These are phyloP conservation scores for Boletus edulis DNA, from an alignment of 768 basidiomycete species.

Conservation along the genomic window DNA sequence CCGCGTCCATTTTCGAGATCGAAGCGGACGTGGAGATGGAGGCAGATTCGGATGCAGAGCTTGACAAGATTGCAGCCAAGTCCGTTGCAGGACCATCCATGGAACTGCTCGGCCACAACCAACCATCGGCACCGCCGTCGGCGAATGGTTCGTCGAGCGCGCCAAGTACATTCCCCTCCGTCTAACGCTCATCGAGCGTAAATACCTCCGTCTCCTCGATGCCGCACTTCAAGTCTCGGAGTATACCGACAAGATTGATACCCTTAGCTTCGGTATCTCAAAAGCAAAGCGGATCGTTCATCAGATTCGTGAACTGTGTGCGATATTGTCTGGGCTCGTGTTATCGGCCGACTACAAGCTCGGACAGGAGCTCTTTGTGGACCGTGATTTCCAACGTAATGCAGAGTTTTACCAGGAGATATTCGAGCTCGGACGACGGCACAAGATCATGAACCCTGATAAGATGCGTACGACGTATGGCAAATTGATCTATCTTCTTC, in stretches of 20 bases:
- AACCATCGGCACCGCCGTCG: slow-evolving; percentile 55
- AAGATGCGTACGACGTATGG: slow-evolving; percentile 90
- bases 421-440: slow-evolving; percentile 80
- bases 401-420: slow-evolving; percentile 76
- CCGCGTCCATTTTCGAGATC: slow-evolving; percentile 12
- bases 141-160: slow-evolving; percentile 85
- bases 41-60: slow-evolving; percentile 36
- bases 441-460: slow-evolving; percentile 92
- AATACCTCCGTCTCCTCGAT: slow-evolving; percentile 80
- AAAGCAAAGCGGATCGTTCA: slow-evolving; percentile 87
- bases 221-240: slow-evolving; percentile 83
- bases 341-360: slow-evolving; percentile 84
- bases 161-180: slow-evolving; percentile 81
- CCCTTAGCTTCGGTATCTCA: slow-evolving; percentile 69
- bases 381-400: slow-evolving; percentile 79
- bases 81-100: slow-evolving; percentile 16
- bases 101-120: slow-evolving; percentile 56
- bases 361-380: slow-evolving; percentile 82
- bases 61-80: slow-evolving; percentile 35
- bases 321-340: slow-evolving; percentile 81
- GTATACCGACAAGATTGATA: slow-evolving; percentile 90
- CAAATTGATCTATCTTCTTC: slow-evolving; percentile 79
- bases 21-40: slow-evolving; percentile 37
- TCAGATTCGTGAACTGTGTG: slow-evolving; percentile 84
- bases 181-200: slow-evolving; percentile 71